These are phyloP conservation scores for Vanderwaltozyma polyspora DNA, from an alignment of 805 yeast species.

Conservation along the genomic window DNA sequence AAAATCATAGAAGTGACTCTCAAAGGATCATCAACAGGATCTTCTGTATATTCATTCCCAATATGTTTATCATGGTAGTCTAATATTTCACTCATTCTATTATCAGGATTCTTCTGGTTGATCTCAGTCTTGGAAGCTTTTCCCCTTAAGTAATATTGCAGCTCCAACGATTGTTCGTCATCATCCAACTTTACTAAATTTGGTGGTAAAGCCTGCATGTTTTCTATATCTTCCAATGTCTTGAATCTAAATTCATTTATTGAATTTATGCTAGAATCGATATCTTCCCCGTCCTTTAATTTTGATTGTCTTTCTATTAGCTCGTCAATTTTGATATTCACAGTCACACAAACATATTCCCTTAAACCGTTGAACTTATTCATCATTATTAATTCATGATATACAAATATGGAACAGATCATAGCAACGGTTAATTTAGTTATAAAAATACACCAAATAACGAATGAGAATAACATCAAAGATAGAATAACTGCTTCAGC, in stretches of 20 bases:
- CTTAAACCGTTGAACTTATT: constrained; percentile 36
- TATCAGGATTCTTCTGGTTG: background rate
- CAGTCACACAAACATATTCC: constrained; percentile 49
- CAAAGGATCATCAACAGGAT: background rate
- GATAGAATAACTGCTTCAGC: constrained; percentile 62
- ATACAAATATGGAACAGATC: constrained; percentile 40
- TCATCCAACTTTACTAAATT: background rate
- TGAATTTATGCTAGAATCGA: no score
- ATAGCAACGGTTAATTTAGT: constrained; percentile 45
- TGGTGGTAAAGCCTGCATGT: background rate
- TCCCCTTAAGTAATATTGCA: background rate
- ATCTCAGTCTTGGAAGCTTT: background rate
- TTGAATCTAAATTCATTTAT: background rate
- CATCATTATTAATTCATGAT: constrained; percentile 32
- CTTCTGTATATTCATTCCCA: background rate
- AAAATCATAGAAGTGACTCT: constrained; percentile 3
- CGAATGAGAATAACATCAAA: constrained; percentile 64
- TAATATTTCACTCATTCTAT: background rate
- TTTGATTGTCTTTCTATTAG: constrained; percentile 19
- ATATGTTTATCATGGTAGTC: background rate
- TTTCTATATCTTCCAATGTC: background rate
- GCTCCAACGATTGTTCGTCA: constrained; percentile 1
- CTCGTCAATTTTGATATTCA: constrained; percentile 44
- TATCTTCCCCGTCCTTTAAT: background rate
- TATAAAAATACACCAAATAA: constrained; percentile 63